Percentiles rank a stretch among this genome's conserved stretches.
These are phyloP conservation scores for Penicillium olsonii DNA, from an alignment of 2,329 filamentous ascomycete genomes.

Conservation along the genomic window DNA sequence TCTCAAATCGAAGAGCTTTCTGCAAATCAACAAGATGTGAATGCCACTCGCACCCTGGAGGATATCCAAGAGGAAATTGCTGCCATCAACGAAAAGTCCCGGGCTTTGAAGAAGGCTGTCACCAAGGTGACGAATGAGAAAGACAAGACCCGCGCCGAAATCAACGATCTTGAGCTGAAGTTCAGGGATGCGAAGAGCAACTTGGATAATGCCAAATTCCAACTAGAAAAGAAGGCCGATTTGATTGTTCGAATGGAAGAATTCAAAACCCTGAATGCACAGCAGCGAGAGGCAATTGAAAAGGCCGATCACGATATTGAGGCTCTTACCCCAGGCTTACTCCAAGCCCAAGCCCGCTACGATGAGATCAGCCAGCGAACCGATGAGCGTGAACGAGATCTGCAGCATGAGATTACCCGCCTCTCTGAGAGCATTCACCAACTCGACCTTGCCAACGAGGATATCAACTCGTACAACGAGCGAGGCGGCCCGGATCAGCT, in stretches of 20 bases:
- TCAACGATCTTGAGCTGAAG: conserved; percentile 74
- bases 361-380: conserved; percentile 75
- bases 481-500: conserved; percentile 74
- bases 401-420: conserved; percentile 69
- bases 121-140: conserved; percentile 68
- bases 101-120: conserved; percentile 63
- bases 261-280: conserved; percentile 66
- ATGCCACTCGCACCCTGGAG: conserved; percentile 69
- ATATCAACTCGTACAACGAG: conserved; percentile 78
- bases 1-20: conserved; percentile 73
- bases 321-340: conserved; percentile 71
- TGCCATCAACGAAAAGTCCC: conserved; percentile 66
- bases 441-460: conserved; percentile 71
- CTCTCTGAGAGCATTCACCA: conserved; percentile 75
- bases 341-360: conserved; percentile 72
- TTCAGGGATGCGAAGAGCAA: conserved; percentile 73
- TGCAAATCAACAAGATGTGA: conserved; percentile 71
- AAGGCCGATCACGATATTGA: conserved; percentile 72
- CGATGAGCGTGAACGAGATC: conserved; percentile 69
- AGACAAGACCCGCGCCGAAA: conserved; percentile 68
- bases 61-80: conserved; percentile 80
- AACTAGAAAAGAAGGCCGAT: conserved; percentile 78
- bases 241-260: conserved; percentile 72
- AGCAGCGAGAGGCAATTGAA: conserved; percentile 70
- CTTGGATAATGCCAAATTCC: conserved; percentile 68